A percentile compares a stretch with the other conserved stretches of the same genome.
Conservation (phyloP, 805 yeast species). For the Zygoascus flipseniorum region DNA sequence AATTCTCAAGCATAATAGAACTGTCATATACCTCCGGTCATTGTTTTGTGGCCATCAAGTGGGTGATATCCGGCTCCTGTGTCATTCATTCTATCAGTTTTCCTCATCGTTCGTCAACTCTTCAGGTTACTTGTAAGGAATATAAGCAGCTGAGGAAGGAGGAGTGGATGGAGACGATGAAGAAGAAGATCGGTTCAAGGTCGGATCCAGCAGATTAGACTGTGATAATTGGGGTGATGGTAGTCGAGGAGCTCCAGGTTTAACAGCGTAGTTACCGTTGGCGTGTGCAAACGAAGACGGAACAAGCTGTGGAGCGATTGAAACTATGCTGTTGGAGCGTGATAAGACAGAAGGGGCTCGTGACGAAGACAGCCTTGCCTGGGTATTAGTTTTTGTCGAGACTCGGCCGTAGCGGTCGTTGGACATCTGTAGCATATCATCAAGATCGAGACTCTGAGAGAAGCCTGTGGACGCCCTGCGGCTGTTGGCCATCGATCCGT, state of each 20-base stretch:
- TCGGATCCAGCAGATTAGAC: constrained; percentile 2
- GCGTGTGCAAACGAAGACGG: neutral
- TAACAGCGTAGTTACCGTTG: neutral
- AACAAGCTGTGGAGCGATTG: neutral
- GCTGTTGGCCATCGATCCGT: neutral
- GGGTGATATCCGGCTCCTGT: no score
- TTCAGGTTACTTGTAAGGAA: neutral
- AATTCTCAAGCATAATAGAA: no score
- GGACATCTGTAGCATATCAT: constrained; percentile 17
- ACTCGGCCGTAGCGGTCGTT: constrained; percentile 24
- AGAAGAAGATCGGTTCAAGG: neutral
- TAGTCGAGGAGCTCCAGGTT: neutral
- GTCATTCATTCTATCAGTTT: no score
- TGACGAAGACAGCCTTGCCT: constrained; percentile 11
- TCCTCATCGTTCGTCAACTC: neutral
- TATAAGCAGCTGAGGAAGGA: neutral
- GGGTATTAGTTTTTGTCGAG: constrained; percentile 11
- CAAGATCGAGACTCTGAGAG: constrained; percentile 28
- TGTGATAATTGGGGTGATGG: constrained; percentile 6
- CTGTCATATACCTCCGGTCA: no score
- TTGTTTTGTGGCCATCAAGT: no score
- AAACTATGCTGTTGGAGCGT: neutral
- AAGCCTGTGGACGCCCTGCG: constrained; percentile 5
- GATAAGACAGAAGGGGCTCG: constrained; percentile 4
- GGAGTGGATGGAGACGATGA: neutral